Percentiles rank a stretch among this genome's conserved stretches.
These are phyloP conservation scores for Fusarium pininemorale DNA, from an alignment of 2,329 filamentous ascomycete genomes.

Conservation along the genomic window DNA sequence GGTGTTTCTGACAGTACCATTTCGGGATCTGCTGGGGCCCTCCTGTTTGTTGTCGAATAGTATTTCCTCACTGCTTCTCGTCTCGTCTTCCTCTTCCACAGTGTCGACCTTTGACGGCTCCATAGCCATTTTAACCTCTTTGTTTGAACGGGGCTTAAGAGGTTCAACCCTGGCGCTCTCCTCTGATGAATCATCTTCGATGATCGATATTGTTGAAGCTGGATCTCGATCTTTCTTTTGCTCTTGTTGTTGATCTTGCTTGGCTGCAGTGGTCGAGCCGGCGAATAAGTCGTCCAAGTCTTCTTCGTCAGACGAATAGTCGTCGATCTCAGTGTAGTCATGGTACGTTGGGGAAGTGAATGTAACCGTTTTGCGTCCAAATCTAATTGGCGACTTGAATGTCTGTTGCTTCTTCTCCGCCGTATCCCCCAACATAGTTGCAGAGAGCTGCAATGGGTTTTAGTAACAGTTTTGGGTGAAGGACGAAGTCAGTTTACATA, in stretches of 20 bases:
- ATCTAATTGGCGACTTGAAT: conserved; percentile 79
- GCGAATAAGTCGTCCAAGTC: conserved; percentile 58
- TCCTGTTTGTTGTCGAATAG: conserved; percentile 65
- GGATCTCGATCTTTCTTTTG: conserved; percentile 45
- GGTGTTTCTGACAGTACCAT: conserved; percentile 87
- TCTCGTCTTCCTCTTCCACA: conserved; percentile 48
- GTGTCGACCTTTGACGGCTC: conserved; percentile 47
- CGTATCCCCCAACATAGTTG: conserved; percentile 70
- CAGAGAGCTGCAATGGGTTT: conserved; percentile 59
- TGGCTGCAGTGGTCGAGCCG: conserved; percentile 35
- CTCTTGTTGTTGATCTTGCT: conserved; percentile 41
- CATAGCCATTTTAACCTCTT: conserved; percentile 50
- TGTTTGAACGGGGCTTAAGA: conserved; percentile 58
- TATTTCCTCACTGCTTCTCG: conserved; percentile 71
- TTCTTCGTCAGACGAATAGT: conserved; percentile 83
- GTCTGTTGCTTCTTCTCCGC: conserved; percentile 83
- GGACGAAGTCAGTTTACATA: conserved; percentile 56
- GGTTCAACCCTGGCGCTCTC: conserved; percentile 66
- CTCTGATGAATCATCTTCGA: conserved; percentile 51
- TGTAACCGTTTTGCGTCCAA: conserved; percentile 85
- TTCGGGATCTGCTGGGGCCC: conserved; percentile 72
- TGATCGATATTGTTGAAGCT: conserved; percentile 44
- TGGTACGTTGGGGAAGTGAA: conserved; percentile 88
- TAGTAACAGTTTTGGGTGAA: neutral
- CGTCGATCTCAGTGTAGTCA: conserved; percentile 86